These are phyloP conservation scores for Trichoderma parareesei DNA, from an alignment of 495 filamentous ascomycete genomes.

Conservation along the genomic window DNA sequence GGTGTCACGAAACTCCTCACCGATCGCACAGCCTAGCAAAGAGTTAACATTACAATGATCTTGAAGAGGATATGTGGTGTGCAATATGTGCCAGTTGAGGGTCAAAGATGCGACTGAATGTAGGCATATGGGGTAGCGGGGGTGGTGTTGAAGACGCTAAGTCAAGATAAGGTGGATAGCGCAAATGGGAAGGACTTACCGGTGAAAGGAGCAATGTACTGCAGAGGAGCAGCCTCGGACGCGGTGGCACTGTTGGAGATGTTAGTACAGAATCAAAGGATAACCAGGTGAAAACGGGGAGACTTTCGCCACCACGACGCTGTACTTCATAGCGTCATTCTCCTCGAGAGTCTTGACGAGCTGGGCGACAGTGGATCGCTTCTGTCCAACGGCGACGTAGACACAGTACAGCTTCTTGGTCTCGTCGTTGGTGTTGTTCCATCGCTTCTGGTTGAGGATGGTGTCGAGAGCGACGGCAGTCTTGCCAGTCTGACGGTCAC, in stretches of 20 bases:
- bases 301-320: conserved; percentile 64
- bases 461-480: conserved; percentile 97
- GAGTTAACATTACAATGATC: too few species aligned
- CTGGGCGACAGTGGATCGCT: conserved; percentile 98
- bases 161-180: too few species aligned
- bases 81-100: too few species aligned
- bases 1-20: conserved; percentile 88
- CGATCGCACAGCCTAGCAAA: too few species aligned
- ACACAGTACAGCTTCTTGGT: conserved; percentile 98
- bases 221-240: conserved; percentile 88
- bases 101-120: too few species aligned
- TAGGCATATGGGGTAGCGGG: too few species aligned
- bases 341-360: conserved; percentile 99
- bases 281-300: too few species aligned
- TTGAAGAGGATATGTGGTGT: too few species aligned
- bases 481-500: conserved; percentile 99
- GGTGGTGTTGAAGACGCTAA: too few species aligned
- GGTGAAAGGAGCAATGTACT: conserved; percentile 94
- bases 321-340: conserved; percentile 99
- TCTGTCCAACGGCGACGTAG: conserved; percentile 98
- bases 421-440: conserved; percentile 87
- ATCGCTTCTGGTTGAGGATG: conserved; percentile 98
- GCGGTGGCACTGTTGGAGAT: conserved; percentile 57
- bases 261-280: too few species aligned
- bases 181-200: too few species aligned